Base-by-base conservation (phyloP, 768 basidiomycete species). In the Suillus paluster region DNA sequence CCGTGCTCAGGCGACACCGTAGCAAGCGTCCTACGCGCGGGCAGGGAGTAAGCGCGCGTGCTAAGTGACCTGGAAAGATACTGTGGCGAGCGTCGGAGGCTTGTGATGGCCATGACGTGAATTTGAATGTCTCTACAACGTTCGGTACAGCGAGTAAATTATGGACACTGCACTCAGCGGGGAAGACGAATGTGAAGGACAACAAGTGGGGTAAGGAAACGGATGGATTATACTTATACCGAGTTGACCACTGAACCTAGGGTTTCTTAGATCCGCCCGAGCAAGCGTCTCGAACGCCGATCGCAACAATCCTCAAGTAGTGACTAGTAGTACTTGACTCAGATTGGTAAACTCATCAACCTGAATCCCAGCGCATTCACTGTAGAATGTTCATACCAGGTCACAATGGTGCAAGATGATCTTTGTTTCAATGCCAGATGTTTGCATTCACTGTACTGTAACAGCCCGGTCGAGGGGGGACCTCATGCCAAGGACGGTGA, bases 1-100 rank as follows among this genome's bases (percentile, higher is more conserved):
- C 67, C 61, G n/a, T 70, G 49, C 10, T 73, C 64, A 57, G 68
- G 50, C 9, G 63, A 45, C 34, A 50, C 44, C 1, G 67, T 73
- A 23, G 65, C 56, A 38, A 72, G 64, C n/a, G 74, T 65, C n/a
- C 66, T 66, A 23, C 58, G 74, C 39, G 65, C 48, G 5, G 62
- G 25, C 55, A 61, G 70, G 46, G 55, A 63, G 2, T 59, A 58
- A 58, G 33, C 60, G 41, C 52, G 71, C 63, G 58, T 63, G 10
- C 70, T 48, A 64, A 75, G 54, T 27, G 21, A 27, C 17, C 41
- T 54, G 1, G 58, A 45, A n/a, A 65, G 36, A 23, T 44, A 23
- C 38, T 61, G 60, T 10, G 63, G 60, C 27, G 41, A 62, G 45
- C 44, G 60, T 19, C 53, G 60, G 41, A 62, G 62, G 39, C 23